These are phyloP conservation scores for Sporothrix variecibatus DNA, from an alignment of 2,329 filamentous ascomycete species.

Conservation along the genomic window DNA sequence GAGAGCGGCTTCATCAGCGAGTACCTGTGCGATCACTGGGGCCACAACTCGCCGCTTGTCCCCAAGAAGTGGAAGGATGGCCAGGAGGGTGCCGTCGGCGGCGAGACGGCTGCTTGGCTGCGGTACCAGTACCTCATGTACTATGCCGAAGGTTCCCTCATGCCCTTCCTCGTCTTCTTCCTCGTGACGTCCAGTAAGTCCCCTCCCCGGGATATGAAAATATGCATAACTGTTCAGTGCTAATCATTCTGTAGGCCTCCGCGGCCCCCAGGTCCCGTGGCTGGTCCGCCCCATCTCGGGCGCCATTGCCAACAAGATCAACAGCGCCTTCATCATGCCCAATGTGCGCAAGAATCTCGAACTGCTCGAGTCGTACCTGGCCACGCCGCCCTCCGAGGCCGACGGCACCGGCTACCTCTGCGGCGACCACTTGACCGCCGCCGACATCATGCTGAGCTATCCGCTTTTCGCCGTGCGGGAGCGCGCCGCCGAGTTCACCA, in stretches of 20 bases:
- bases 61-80: conserved; percentile 59
- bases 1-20: conserved; percentile 82
- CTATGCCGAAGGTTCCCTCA: conserved; percentile 82
- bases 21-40: conserved; percentile 72
- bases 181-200: conserved; percentile 59
- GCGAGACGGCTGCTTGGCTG: conserved; percentile 63
- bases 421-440: conserved; percentile 51
- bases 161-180: conserved; percentile 67
- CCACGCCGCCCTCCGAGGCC: conserved; percentile 44
- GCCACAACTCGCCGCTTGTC: conserved; percentile 48
- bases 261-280: conserved; percentile 51
- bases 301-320: conserved; percentile 47
- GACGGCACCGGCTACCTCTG: conserved; percentile 50
- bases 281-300: conserved; percentile 55
- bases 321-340: conserved; percentile 48
- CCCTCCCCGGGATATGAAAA: no score
- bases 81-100: conserved; percentile 58
- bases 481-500: conserved; percentile 44
- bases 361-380: conserved; percentile 54
- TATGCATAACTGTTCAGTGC: no score
- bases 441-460: conserved; percentile 54
- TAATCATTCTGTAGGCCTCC: no score
- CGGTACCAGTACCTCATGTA: conserved; percentile 72
- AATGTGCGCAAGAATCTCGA: conserved; percentile 51
- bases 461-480: conserved; percentile 49